Evolutionary conservation across 164 flowering plant species (phyloP).

Genomic region (Piper longum): DNA sequence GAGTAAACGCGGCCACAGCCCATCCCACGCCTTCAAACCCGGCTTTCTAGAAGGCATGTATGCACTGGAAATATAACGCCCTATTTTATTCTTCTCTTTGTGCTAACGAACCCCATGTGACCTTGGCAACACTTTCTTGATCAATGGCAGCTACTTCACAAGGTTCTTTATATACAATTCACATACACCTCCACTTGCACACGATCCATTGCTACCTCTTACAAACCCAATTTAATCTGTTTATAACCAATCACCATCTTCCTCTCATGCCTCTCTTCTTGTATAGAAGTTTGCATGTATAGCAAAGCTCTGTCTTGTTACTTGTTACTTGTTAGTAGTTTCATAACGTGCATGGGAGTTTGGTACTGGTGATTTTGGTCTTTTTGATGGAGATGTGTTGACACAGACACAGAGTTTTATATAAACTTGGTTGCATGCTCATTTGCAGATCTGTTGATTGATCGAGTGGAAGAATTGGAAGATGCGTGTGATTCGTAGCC

Average conservation of each 20-base stretch:
- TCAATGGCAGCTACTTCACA: constrained; percentile 16
- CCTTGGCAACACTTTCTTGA: constrained; percentile 25
- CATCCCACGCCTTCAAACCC: constrained; percentile 33
- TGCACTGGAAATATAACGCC: constrained; percentile 29
- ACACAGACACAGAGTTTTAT: not conserved
- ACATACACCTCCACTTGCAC: constrained; percentile 12
- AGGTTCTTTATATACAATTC: constrained; percentile 8
- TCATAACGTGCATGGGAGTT: not conserved
- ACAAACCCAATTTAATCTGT: not conserved
- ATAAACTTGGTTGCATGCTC: not conserved
- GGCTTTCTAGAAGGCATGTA: constrained; percentile 41
- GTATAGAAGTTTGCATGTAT: not conserved
- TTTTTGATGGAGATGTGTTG: not conserved
- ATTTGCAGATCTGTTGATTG: not conserved
- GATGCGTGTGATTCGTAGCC: constrained; percentile 37
- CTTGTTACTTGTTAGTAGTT: not conserved
- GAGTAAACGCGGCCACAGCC: constrained; percentile 37
- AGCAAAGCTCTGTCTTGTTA: no score
- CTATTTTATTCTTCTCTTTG: not conserved
- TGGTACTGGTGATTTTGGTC: not conserved
- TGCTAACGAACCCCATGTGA: constrained; percentile 47
- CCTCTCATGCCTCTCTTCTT: not conserved
- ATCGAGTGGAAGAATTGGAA: not conserved
- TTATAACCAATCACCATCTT: not conserved
- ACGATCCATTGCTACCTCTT: constrained; percentile 15